Evolutionary conservation across 1,139 yeast species (phyloP).

Genomic region (Zygoascus hellenicus): DNA sequence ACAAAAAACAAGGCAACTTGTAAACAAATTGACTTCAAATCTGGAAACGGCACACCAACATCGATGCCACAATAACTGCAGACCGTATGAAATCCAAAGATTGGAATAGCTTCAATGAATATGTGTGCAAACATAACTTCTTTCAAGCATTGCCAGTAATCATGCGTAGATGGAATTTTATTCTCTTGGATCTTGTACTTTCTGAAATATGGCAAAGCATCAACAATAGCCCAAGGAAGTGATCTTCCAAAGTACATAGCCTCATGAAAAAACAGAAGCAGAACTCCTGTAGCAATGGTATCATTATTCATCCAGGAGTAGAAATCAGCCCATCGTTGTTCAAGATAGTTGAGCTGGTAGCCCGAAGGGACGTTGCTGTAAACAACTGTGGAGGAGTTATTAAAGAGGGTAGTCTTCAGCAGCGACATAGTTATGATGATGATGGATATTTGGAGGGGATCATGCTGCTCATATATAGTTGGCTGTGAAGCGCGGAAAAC

Average conservation of each 20-base stretch:
- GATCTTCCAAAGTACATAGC: constrained; percentile 78
- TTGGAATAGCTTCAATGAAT: constrained; percentile 88
- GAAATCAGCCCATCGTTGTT: constrained; percentile 73
- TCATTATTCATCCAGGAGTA: constrained; percentile 71
- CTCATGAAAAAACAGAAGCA: constrained; percentile 72
- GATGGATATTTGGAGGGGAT: too few relatives aligned
- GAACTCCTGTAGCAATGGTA: constrained; percentile 72
- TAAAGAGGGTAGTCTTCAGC: too few relatives aligned
- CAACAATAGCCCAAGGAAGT: constrained; percentile 78
- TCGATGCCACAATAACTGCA: constrained; percentile 71
- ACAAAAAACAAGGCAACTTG: constrained; percentile 75
- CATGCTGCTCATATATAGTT: too few relatives aligned
- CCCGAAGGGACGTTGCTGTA: not conserved
- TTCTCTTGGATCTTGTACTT: constrained; percentile 77
- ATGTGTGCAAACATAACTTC: constrained; percentile 79
- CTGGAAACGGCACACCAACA: constrained; percentile 77
- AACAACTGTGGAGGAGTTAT: not conserved
- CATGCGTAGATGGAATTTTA: constrained; percentile 67
- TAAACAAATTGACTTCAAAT: constrained; percentile 45
- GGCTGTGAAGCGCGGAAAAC: too few relatives aligned
- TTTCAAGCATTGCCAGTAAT: constrained; percentile 89
- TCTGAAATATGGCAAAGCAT: constrained; percentile 66
- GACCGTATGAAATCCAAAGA: constrained; percentile 92
- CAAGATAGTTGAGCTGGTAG: constrained; percentile 33
- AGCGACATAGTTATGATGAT: too few relatives aligned